Percentiles rank a stretch among this genome's conserved stretches.
phyloP scores from a whole-genome alignment of 768 basidiomycete genomes.

The Tulasnella sp. region DNA sequence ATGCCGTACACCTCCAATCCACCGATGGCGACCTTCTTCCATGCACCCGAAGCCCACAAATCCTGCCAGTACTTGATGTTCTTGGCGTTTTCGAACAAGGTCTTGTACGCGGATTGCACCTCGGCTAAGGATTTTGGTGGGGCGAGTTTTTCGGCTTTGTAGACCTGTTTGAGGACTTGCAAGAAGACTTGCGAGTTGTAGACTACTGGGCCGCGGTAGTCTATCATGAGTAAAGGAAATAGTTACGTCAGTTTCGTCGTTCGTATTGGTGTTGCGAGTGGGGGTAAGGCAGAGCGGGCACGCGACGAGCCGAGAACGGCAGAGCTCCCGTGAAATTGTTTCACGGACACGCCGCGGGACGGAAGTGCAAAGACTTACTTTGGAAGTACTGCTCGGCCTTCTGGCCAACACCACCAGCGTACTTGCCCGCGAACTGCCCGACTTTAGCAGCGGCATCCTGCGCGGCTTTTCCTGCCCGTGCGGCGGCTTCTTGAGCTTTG shows the following conservation, averaged over 20 bases:
- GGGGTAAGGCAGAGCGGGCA: neutral
- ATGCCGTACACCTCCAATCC: constrained; percentile 85
- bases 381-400: neutral
- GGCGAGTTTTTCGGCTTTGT: constrained; percentile 60
- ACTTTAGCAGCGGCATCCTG: constrained; percentile 31
- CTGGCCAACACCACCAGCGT: constrained; percentile 46
- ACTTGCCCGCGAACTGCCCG: constrained; percentile 49
- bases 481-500: constrained; percentile 68
- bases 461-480: constrained; percentile 53
- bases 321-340: too few species aligned
- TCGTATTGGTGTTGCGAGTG: neutral
- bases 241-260: neutral
- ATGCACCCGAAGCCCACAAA: constrained; percentile 59
- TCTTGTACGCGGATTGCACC: constrained; percentile 57
- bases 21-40: constrained; percentile 65
- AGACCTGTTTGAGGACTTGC: constrained; percentile 72
- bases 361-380: constrained; percentile 40
- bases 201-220: constrained; percentile 69
- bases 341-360: neutral
- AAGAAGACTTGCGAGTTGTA: constrained; percentile 77
- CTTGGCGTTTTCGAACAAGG: constrained; percentile 59
- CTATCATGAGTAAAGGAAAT: constrained; percentile 38
- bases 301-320: neutral
- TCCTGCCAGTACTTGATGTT: constrained; percentile 60
- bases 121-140: constrained; percentile 60